Conservation (phyloP, 495 filamentous ascomycete genomes). For the Hypomontagnella submonticulosa region DNA sequence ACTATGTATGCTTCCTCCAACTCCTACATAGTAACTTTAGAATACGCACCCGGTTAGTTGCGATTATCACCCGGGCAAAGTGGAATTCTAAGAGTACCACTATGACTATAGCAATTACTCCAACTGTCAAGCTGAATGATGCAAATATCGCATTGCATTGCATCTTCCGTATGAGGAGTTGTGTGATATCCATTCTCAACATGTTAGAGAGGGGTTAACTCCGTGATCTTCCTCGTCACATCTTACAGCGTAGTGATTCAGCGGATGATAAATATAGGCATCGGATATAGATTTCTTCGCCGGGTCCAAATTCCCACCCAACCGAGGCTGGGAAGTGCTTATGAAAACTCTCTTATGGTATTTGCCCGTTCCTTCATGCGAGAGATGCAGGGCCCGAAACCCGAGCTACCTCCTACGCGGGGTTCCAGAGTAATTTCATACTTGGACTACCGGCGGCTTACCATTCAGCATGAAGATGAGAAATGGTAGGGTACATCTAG, state of each 20-base stretch:
- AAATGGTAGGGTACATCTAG: not conserved
- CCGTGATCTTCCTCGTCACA: conserved; percentile 8
- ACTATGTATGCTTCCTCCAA: too few species aligned
- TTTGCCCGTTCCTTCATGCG: too few species aligned
- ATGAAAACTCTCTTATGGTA: too few species aligned
- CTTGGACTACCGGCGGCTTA: too few species aligned
- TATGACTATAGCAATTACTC: not conserved
- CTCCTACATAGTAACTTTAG: too few species aligned
- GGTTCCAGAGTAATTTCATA: too few species aligned
- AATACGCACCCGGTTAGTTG: too few species aligned
- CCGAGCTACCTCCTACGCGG: too few species aligned
- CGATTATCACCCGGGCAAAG: too few species aligned
- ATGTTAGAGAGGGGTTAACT: conserved; percentile 12
- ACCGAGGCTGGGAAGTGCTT: too few species aligned
- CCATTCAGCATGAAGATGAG: too few species aligned
- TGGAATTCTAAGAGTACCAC: not conserved
- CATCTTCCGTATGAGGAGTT: conserved; percentile 28
- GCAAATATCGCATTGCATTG: conserved; percentile 31
- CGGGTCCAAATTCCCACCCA: not conserved
- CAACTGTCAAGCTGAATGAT: conserved; percentile 25
- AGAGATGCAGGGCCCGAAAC: too few species aligned
- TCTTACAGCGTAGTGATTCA: conserved; percentile 3
- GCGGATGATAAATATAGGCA: conserved; percentile 13
- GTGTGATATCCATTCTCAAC: conserved; percentile 15
- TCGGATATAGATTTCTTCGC: conserved; percentile 3